Evolutionary conservation across 805 yeast species (phyloP).

Genomic region (Saturnispora sekii): DNA sequence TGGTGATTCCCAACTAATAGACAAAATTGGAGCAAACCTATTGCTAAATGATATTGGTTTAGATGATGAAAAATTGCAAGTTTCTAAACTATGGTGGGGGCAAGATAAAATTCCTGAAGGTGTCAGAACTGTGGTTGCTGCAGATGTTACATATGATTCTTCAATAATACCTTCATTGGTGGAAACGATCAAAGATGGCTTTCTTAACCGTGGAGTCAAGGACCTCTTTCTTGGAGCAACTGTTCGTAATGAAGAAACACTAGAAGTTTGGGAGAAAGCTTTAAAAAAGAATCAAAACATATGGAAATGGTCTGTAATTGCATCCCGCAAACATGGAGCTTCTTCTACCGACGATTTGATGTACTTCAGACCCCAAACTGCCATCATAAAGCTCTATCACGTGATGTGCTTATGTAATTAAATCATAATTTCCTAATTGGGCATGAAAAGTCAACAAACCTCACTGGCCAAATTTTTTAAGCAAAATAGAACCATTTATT

Average conservation of each 20-base stretch:
- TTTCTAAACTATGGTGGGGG: conserved; percentile 53
- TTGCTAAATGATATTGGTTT: conserved; percentile 29
- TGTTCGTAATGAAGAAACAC: conserved; percentile 50
- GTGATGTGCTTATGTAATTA: background rate
- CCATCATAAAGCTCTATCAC: background rate
- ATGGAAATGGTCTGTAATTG: conserved; percentile 21
- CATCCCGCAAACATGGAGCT: background rate
- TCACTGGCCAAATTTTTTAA: too few species aligned
- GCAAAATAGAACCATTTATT: too few species aligned
- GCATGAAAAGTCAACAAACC: background rate
- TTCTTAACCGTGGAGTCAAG: conserved; percentile 19
- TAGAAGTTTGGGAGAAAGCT: conserved; percentile 32
- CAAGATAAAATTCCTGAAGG: conserved; percentile 31
- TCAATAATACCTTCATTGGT: conserved; percentile 46
- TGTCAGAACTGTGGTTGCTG: conserved; percentile 56
- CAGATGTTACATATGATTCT: conserved; percentile 83
- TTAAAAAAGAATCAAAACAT: conserved; percentile 21
- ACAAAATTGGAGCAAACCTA: conserved; percentile 36
- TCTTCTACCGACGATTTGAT: background rate
- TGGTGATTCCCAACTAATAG: conserved; percentile 51
- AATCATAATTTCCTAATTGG: background rate
- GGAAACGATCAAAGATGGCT: conserved; percentile 34
- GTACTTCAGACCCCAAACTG: background rate
- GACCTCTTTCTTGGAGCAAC: conserved; percentile 56
- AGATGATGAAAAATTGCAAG: conserved; percentile 14